Percentiles rank a stretch among this genome's conserved stretches.
These are phyloP conservation scores for Hura crepitans DNA, from an alignment of 441 rosid genomes.

Conservation along the genomic window DNA sequence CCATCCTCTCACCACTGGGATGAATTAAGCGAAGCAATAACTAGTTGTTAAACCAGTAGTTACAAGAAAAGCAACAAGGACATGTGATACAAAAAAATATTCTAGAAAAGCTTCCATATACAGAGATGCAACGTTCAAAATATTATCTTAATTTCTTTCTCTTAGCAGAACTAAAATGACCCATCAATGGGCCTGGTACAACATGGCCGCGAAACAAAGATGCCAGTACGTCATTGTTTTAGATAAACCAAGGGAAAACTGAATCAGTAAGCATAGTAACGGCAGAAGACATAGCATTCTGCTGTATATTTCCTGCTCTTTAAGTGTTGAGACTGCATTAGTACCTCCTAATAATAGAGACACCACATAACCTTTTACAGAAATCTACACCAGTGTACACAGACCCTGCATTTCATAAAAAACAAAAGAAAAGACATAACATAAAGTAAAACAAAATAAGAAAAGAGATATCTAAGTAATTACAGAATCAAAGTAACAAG, in stretches of 20 bases:
- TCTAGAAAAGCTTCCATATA: not conserved
- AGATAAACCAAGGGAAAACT: not conserved
- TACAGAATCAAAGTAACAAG: conserved; percentile 5
- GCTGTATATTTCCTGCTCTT: no score
- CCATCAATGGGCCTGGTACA: not conserved
- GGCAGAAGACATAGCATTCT: not conserved
- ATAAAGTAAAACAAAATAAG: not conserved
- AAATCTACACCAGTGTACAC: conserved; percentile 90
- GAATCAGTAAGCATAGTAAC: not conserved
- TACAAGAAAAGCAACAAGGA: not conserved
- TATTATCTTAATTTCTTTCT: not conserved
- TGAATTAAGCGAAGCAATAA: conserved; percentile 16
- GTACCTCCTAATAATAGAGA: conserved; percentile 86
- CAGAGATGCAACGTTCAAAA: not conserved
- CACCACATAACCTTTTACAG: conserved; percentile 74
- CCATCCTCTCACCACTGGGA: conserved; percentile 95
- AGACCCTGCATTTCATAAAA: conserved; percentile 46
- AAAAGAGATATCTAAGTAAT: not conserved
- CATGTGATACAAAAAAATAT: not conserved
- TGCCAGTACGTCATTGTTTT: not conserved
- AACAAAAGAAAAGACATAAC: conserved; percentile 1
- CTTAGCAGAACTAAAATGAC: not conserved
- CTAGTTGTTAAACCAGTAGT: conserved; percentile 2
- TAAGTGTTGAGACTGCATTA: no score
- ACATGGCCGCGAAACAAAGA: not conserved